These are phyloP conservation scores for Fusarium sp. DNA, from an alignment of 2,329 filamentous ascomycete species.

Conservation along the genomic window DNA sequence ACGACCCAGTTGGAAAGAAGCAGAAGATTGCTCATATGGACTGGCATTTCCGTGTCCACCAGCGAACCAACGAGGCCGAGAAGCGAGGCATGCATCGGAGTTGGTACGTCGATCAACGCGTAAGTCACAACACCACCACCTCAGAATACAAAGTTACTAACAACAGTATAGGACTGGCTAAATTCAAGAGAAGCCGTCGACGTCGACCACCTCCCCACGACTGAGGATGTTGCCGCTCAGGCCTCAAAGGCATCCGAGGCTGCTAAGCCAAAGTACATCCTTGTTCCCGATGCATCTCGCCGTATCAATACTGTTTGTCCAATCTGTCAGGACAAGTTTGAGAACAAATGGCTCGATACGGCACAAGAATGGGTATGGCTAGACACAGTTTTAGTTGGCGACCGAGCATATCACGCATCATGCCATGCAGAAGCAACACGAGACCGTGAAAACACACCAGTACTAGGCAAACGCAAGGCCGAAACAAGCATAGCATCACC, in stretches of 20 bases:
- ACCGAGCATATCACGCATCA: conserved; percentile 86
- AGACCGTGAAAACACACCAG: conserved; percentile 64
- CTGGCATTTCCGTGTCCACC: conserved; percentile 97
- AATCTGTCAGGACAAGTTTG: conserved; percentile 95
- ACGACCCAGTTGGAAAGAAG: conserved; percentile 79
- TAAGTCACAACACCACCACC: conserved; percentile 53
- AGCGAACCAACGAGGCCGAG: conserved; percentile 85
- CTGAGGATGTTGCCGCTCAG: conserved; percentile 47
- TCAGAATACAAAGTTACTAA: conserved; percentile 38
- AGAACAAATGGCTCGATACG: conserved; percentile 90
- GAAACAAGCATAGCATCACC: conserved; percentile 62
- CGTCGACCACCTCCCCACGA: conserved; percentile 57
- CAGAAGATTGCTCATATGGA: conserved; percentile 94
- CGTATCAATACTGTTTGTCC: conserved; percentile 83
- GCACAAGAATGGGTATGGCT: conserved; percentile 98
- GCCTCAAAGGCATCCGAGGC: conserved; percentile 51
- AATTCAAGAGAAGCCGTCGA: conserved; percentile 84
- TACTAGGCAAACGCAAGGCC: conserved; percentile 79
- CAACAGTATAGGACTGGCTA: conserved; percentile 79
- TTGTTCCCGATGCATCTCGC: conserved; percentile 81
- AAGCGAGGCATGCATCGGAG: conserved; percentile 89
- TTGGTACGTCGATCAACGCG: conserved; percentile 92
- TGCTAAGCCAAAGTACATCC: conserved; percentile 75
- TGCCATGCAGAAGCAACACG: conserved; percentile 86
- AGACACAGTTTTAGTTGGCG: conserved; percentile 82